Evolutionary conservation across 2,329 filamentous ascomycete genomes (phyloP).

Genomic region (Malbranchea cinnamomea): DNA sequence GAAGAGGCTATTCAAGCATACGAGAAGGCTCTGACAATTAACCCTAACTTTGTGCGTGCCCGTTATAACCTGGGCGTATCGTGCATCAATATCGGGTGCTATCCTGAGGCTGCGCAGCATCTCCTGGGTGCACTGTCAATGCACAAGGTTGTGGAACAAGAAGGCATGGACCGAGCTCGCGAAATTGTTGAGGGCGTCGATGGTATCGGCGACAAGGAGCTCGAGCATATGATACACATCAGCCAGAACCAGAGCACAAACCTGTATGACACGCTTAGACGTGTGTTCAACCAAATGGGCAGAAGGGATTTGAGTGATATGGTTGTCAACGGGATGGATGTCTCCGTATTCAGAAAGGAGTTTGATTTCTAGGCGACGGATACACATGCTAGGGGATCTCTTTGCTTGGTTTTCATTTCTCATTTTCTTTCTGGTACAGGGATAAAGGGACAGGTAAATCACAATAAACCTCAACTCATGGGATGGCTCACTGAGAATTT

Average conservation of each 20-base stretch:
- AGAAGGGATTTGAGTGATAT: slow-evolving; percentile 73
- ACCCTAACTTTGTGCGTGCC: slow-evolving; percentile 92
- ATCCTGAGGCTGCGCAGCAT: slow-evolving; percentile 83
- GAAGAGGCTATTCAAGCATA: slow-evolving; percentile 97
- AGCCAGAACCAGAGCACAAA: slow-evolving; percentile 91
- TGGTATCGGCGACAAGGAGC: slow-evolving; percentile 50
- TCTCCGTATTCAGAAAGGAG: slow-evolving; percentile 73
- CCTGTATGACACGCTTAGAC: slow-evolving; percentile 79
- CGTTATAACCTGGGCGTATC: slow-evolving; percentile 92
- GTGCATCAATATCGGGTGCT: slow-evolving; percentile 95
- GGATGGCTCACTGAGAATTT: too few species aligned
- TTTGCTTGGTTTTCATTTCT: too few species aligned
- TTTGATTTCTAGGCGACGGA: slow-evolving; percentile 85
- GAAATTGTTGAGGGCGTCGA: slow-evolving; percentile 57
- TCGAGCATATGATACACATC: slow-evolving; percentile 68
- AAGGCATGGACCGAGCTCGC: slow-evolving; percentile 66
- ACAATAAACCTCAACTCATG: too few species aligned
- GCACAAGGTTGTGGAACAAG: slow-evolving; percentile 85
- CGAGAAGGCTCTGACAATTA: slow-evolving; percentile 74
- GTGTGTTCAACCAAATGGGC: slow-evolving; percentile 96
- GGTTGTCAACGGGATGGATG: slow-evolving; percentile 80
- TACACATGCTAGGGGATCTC: too few species aligned
- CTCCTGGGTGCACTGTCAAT: slow-evolving; percentile 82
- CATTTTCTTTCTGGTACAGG: too few species aligned
- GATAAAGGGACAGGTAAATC: too few species aligned